Percentiles rank a stretch among this genome's conserved stretches.
Conservation (phyloP, 345 rosid genomes). For the Eutrema yunnanense region DNA sequence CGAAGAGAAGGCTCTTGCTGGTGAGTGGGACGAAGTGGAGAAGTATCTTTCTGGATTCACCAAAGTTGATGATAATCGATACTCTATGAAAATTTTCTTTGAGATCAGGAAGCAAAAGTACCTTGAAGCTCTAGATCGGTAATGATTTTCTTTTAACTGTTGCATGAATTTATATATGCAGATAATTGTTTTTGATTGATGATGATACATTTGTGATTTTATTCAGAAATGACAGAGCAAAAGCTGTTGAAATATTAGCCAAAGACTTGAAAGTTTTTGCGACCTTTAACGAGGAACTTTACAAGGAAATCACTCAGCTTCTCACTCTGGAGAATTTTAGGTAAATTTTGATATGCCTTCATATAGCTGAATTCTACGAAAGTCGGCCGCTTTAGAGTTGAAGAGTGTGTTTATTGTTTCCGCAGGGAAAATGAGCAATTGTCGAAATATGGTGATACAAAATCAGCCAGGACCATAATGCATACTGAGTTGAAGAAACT, state of each 20-base stretch:
- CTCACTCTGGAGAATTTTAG: conserved; percentile 78
- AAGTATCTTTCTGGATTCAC: conserved; percentile 82
- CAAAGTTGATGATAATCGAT: conserved; percentile 85
- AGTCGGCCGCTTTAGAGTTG: background rate
- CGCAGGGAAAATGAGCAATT: conserved; percentile 86
- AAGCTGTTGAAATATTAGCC: conserved; percentile 83
- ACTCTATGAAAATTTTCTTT: conserved; percentile 52
- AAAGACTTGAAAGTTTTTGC: conserved; percentile 82
- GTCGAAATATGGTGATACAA: conserved; percentile 91
- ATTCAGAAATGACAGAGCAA: conserved; percentile 67
- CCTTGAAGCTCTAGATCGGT: conserved; percentile 60
- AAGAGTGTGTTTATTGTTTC: background rate
- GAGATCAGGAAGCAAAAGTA: conserved; percentile 61
- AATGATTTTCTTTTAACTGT: background rate
- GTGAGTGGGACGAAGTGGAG: conserved; percentile 98
- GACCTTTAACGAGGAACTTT: conserved; percentile 80
- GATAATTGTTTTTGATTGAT: background rate
- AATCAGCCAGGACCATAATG: conserved; percentile 84
- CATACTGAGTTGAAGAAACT: conserved; percentile 76
- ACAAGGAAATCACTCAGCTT: conserved; percentile 88
- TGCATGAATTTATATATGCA: background rate
- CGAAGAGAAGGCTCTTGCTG: conserved; percentile 81
- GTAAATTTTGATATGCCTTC: conserved; percentile 19
- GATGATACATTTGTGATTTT: conserved; percentile 10
- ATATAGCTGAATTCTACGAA: background rate